Evolutionary conservation across 1,284 basidiomycete species (phyloP).

Genomic region (Cryptococcus sp.): DNA sequence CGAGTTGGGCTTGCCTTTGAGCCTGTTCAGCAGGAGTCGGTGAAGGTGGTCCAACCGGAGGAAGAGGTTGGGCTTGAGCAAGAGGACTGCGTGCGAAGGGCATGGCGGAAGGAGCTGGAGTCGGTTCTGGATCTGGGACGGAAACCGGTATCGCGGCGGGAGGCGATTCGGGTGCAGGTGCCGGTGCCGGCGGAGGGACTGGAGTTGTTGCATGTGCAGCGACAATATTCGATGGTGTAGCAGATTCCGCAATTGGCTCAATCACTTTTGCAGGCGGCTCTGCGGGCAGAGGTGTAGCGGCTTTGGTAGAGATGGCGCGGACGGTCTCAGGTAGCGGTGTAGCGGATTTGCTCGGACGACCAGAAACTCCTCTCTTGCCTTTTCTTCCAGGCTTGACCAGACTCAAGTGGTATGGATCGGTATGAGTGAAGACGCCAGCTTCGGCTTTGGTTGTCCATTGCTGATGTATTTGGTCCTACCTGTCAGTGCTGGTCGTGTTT

Average conservation of each 20-base stretch:
- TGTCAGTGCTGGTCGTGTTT: not conserved
- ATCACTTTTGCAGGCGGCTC: too few species aligned
- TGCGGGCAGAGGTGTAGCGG: conserved; percentile 32
- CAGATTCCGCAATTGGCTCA: too few species aligned
- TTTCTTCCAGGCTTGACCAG: conserved; percentile 12
- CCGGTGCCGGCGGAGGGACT: not conserved
- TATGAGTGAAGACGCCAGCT: conserved; percentile 12
- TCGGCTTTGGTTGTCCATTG: conserved; percentile 34
- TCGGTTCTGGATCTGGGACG: not conserved
- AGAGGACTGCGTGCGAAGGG: not conserved
- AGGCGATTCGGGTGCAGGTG: not conserved
- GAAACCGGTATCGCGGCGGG: not conserved
- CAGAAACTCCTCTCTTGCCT: conserved; percentile 10
- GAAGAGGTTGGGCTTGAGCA: not conserved
- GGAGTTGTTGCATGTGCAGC: not conserved
- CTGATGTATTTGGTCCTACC: conserved; percentile 32
- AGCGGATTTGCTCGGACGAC: conserved; percentile 9
- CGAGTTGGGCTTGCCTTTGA: conserved; percentile 6
- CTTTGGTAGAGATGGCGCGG: conserved; percentile 10
- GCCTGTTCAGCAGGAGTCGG: conserved; percentile 10
- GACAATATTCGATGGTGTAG: too few species aligned
- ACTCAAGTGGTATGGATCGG: conserved; percentile 20
- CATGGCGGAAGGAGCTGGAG: not conserved
- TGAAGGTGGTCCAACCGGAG: conserved; percentile 7
- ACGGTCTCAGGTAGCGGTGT: conserved; percentile 13